A percentile compares a stretch with the other conserved stretches of the same genome.
These are phyloP conservation scores for Didymella lethalis DNA, from an alignment of 2,329 filamentous ascomycete genomes.

Conservation along the genomic window DNA sequence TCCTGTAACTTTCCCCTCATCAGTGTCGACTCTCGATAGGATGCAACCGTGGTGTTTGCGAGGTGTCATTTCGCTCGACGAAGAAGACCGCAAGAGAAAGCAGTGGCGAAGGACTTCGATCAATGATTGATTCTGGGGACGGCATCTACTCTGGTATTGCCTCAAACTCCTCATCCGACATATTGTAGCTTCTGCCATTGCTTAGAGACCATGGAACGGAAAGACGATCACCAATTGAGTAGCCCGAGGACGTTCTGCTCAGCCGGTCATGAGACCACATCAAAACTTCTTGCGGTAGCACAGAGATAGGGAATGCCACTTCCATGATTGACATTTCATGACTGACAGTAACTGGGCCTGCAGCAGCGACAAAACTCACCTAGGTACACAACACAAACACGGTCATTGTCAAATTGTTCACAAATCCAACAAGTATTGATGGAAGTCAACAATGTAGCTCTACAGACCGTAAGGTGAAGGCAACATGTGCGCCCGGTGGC, in stretches of 20 bases:
- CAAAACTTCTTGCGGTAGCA: neutral
- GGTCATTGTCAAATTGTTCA: neutral
- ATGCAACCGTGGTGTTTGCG: neutral
- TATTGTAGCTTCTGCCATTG: neutral
- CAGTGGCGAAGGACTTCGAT: neutral
- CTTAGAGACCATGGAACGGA: neutral
- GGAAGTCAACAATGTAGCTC: neutral
- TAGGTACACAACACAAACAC: neutral
- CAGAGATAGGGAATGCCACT: neutral
- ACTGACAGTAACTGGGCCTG: neutral
- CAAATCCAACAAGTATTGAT: neutral
- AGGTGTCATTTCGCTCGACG: neutral
- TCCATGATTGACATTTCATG: neutral
- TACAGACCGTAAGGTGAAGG: neutral
- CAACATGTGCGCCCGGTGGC: neutral
- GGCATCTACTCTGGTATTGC: neutral
- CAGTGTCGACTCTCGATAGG: neutral
- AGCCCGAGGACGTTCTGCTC: neutral
- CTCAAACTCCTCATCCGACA: neutral
- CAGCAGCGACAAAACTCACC: conserved; percentile 1
- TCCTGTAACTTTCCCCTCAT: too few relatives aligned
- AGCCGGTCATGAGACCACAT: neutral
- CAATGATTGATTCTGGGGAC: neutral
- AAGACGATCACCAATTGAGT: neutral
- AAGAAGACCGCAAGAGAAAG: neutral